A percentile compares a stretch with the other conserved stretches of the same genome.
These are phyloP conservation scores for Apocynum venetum DNA, from an alignment of 257 asterid species.

Conservation along the genomic window DNA sequence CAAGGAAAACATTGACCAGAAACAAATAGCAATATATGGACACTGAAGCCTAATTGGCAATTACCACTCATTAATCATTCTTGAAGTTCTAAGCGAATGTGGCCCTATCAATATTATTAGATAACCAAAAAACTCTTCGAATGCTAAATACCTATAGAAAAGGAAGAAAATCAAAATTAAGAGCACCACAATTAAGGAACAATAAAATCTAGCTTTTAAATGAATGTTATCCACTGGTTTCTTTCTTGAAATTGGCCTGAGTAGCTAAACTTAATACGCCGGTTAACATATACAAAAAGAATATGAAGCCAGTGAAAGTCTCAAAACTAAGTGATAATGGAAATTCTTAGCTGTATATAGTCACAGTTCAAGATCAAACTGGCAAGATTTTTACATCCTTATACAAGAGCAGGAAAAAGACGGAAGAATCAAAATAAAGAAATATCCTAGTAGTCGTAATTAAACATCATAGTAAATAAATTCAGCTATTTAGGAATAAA, in stretches of 20 bases:
- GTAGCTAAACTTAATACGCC: no score
- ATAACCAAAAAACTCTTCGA: background rate
- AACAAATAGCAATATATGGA: background rate
- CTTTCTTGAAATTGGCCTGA: background rate
- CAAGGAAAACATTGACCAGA: background rate
- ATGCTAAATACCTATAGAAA: no score
- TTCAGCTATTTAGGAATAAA: no score
- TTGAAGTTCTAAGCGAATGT: background rate
- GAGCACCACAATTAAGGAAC: background rate
- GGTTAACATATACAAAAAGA: no score
- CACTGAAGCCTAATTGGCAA: no score
- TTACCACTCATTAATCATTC: background rate
- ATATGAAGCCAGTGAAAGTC: background rate
- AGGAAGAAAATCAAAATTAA: no score
- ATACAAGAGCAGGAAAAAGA: background rate
- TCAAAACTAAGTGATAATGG: background rate
- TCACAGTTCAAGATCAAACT: background rate
- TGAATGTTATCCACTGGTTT: background rate
- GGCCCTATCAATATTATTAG: no score
- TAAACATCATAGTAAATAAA: no score
- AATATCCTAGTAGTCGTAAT: background rate
- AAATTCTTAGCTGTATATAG: background rate
- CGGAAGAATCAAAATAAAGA: background rate
- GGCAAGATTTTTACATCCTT: background rate
- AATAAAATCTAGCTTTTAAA: no score